These are phyloP conservation scores for Gryganskiella cystojenkinii DNA, from an alignment of 192 early-diverging fungal genomes.

Conservation along the genomic window DNA sequence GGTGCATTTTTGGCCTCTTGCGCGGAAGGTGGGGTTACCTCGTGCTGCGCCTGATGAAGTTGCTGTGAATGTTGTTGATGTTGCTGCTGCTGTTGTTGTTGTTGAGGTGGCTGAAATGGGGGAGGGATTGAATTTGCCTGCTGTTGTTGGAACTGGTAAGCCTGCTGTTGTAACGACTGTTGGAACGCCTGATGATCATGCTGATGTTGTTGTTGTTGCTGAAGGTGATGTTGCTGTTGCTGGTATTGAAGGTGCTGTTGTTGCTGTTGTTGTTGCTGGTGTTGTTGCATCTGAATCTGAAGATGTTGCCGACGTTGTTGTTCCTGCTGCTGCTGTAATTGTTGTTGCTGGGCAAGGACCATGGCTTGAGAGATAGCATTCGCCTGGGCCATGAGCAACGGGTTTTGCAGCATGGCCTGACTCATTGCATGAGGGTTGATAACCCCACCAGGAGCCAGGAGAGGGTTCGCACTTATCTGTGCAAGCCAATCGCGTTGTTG, in stretches of 20 bases:
- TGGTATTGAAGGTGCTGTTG: constrained; percentile 13
- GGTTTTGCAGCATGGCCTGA: constrained; percentile 27
- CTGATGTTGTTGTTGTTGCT: constrained; percentile 23
- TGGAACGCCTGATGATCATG: constrained; percentile 4
- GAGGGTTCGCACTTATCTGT: constrained; percentile 20
- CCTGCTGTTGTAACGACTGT: constrained; percentile 12
- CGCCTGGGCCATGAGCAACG: constrained; percentile 24
- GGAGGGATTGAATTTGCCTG: constrained; percentile 12
- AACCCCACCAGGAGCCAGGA: constrained; percentile 16
- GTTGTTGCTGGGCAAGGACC: constrained; percentile 36
- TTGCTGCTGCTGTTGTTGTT: too few relatives aligned
- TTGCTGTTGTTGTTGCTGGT: constrained; percentile 26
- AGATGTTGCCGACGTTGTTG: constrained; percentile 30
- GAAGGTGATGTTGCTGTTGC: constrained; percentile 13
- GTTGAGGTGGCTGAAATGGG: constrained; percentile 4
- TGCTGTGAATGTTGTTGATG: constrained; percentile 12
- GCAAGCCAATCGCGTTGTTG: constrained; percentile 27
- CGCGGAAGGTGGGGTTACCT: not conserved
- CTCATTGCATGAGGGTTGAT: constrained; percentile 31
- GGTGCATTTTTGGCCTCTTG: not conserved
- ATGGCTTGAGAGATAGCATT: constrained; percentile 28
- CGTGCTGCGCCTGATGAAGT: not conserved
- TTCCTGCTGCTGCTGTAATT: constrained; percentile 14
- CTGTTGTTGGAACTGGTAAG: not conserved
- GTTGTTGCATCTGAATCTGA: constrained; percentile 13